phyloP scores from a whole-genome alignment of 331 rosid genomes.

The Acacia pycnantha region DNA sequence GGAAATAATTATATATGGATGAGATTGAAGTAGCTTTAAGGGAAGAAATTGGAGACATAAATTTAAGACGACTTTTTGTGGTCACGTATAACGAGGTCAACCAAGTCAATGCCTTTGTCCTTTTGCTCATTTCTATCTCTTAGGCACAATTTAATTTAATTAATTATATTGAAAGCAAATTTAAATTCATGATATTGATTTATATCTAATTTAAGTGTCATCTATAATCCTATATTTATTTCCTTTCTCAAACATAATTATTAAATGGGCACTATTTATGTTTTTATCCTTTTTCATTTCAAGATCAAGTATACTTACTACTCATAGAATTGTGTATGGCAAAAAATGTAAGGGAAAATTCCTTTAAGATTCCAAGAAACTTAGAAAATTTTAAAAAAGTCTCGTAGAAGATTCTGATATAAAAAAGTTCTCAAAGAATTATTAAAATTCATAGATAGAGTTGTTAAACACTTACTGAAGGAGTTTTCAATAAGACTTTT shows the following conservation, averaged over 20 bases:
- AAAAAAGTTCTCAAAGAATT: no score
- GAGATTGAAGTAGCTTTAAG: background rate
- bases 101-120: conserved; percentile 40
- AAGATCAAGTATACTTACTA: background rate
- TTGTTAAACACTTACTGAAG: no score
- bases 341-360: background rate
- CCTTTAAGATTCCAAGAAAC: no score
- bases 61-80: background rate
- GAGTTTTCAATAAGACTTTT: no score
- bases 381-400: no score
- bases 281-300: background rate
- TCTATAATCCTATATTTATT: background rate
- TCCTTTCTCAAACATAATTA: background rate
- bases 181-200: background rate
- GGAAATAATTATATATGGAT: background rate
- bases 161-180: background rate
- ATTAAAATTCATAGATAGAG: no score
- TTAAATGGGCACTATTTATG: background rate
- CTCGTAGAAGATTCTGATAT: no score
- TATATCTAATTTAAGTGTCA: background rate
- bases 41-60: background rate
- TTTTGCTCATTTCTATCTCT: background rate
- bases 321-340: background rate
- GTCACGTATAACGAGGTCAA: conserved; percentile 39
- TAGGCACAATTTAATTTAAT: background rate